Conservation (phyloP, 2,329 filamentous ascomycete species). For the Diaporthe sp. region DNA sequence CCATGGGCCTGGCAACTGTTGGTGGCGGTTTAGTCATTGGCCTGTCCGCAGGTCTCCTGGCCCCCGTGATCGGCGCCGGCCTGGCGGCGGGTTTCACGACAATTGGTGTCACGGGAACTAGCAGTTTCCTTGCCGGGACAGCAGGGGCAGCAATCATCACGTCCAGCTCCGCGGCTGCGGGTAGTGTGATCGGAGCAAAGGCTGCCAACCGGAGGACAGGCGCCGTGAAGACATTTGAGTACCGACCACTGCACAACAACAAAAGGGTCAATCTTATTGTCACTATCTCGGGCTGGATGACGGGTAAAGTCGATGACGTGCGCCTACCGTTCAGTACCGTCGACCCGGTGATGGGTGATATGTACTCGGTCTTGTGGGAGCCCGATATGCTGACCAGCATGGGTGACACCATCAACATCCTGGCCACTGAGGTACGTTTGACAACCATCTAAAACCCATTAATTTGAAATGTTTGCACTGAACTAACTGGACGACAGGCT, state of each 20-base stretch:
- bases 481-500: slow-evolving; percentile 72
- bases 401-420: slow-evolving; percentile 98
- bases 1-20: slow-evolving; percentile 97
- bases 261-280: slow-evolving; percentile 97
- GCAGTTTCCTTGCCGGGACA: slow-evolving; percentile 89
- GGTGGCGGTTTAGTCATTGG: slow-evolving; percentile 96
- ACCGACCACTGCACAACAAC: slow-evolving; percentile 96
- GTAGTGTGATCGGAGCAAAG: slow-evolving; percentile 86
- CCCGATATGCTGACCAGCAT: slow-evolving; percentile 98
- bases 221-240: slow-evolving; percentile 96
- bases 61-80: slow-evolving; percentile 93
- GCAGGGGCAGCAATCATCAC: slow-evolving; percentile 96
- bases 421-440: slow-evolving; percentile 89
- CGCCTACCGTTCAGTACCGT: slow-evolving; percentile 96
- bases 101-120: slow-evolving; percentile 90
- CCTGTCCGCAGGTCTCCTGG: slow-evolving; percentile 90
- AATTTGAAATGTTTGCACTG: neutral
- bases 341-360: slow-evolving; percentile 97
- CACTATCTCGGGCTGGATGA: slow-evolving; percentile 98
- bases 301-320: slow-evolving; percentile 96
- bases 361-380: slow-evolving; percentile 98
- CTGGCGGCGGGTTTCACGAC: slow-evolving; percentile 95
- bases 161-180: slow-evolving; percentile 87
- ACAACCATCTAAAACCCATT: slow-evolving; percentile 43
- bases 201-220: slow-evolving; percentile 91